Conservation (phyloP, 169 alveolate genomes). For the Plasmodium knowlesi region DNA sequence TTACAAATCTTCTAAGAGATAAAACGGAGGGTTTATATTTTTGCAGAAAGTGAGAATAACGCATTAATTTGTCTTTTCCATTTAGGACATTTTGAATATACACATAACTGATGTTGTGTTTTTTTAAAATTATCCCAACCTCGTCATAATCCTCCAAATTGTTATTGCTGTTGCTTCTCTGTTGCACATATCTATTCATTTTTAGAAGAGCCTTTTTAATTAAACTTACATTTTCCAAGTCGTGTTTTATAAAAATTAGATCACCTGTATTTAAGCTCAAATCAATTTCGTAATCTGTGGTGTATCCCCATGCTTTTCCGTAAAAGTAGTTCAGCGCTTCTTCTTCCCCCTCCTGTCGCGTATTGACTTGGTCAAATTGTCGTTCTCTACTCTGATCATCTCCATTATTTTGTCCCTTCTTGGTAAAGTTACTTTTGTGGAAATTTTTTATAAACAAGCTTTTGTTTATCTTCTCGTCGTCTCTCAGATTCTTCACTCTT, state of each 20-base stretch:
- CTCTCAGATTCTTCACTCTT: conserved; percentile 37
- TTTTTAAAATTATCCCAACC: conserved; percentile 57
- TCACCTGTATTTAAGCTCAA: conserved; percentile 66
- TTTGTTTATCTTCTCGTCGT: conserved; percentile 50
- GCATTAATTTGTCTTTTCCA: conserved; percentile 49
- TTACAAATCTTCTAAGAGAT: conserved; percentile 63
- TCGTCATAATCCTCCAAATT: conserved; percentile 40
- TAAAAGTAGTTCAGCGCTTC: conserved; percentile 62
- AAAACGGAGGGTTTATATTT: conserved; percentile 72
- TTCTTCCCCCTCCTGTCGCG: background rate
- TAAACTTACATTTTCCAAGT: conserved; percentile 47
- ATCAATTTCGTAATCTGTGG: conserved; percentile 75
- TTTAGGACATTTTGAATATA: conserved; percentile 51
- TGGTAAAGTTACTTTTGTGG: conserved; percentile 4
- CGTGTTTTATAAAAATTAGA: conserved; percentile 68
- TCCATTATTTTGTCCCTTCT: background rate
- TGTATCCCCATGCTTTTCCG: conserved; percentile 76
- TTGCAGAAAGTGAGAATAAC: conserved; percentile 69
- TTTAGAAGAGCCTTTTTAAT: conserved; percentile 33
- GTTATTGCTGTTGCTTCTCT: background rate
- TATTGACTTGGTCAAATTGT: background rate
- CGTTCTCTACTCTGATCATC: background rate
- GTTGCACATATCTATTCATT: conserved; percentile 61
- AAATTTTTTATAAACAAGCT: conserved; percentile 63
- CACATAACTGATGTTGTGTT: conserved; percentile 65